These are phyloP conservation scores for Teunomyces aglyptinius DNA, from an alignment of 805 yeast species.

Conservation along the genomic window DNA sequence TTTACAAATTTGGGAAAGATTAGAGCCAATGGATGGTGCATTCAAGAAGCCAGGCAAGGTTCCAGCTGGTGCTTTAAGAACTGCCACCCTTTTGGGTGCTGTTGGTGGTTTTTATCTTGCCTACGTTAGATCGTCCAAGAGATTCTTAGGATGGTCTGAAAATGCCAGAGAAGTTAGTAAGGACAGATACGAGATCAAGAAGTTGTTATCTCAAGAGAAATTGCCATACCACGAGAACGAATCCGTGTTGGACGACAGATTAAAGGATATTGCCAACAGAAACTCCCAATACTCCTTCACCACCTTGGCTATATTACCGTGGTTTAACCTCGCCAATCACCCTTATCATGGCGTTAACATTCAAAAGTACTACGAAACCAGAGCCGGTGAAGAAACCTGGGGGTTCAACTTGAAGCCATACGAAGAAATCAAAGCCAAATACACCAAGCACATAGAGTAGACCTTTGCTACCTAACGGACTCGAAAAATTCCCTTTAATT, in stretches of 20 bases:
- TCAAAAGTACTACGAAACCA: conserved; percentile 38
- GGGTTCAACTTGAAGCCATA: conserved; percentile 51
- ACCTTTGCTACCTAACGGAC: not conserved
- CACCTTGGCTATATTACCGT: conserved; percentile 62
- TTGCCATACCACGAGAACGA: conserved; percentile 67
- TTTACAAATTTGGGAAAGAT: conserved; percentile 41
- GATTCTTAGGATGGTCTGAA: conserved; percentile 79
- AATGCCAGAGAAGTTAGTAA: conserved; percentile 65
- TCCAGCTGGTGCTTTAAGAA: conserved; percentile 55
- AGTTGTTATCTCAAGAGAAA: conserved; percentile 59
- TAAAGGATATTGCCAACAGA: conserved; percentile 73
- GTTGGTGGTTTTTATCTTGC: conserved; percentile 74
- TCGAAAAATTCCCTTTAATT: not conserved
- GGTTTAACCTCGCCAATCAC: conserved; percentile 80
- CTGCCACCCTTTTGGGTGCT: conserved; percentile 60
- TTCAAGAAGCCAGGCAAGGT: conserved; percentile 49
- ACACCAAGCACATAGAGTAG: conserved; percentile 25
- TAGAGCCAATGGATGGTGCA: conserved; percentile 42
- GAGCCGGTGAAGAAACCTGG: conserved; percentile 61
- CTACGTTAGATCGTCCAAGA: conserved; percentile 61
- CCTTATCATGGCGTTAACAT: conserved; percentile 80
- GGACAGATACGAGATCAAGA: conserved; percentile 74
- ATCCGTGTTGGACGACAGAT: conserved; percentile 54
- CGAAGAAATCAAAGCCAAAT: conserved; percentile 44
- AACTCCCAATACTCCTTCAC: conserved; percentile 72